Conservation (phyloP, 768 basidiomycete species). For the Suillus ampliporus region DNA sequence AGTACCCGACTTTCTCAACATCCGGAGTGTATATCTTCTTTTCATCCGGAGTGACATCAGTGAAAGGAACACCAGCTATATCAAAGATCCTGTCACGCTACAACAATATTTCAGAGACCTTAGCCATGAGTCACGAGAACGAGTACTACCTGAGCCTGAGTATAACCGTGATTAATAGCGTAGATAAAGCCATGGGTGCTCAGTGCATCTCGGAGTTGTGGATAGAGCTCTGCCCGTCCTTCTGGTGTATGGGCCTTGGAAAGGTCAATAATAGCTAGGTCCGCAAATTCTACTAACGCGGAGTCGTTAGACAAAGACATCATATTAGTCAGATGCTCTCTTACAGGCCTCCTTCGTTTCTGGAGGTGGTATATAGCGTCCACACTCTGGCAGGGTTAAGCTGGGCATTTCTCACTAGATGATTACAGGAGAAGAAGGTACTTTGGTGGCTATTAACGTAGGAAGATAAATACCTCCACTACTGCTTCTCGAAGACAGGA, state of each 20-base stretch:
- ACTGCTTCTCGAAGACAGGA: background rate
- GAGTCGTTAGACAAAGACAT: background rate
- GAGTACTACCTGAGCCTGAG: conserved; percentile 40
- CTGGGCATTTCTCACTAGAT: conserved; percentile 8
- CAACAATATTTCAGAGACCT: background rate
- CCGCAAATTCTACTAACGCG: conserved; percentile 41
- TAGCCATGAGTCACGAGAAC: background rate
- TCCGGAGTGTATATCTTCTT: conserved; percentile 42
- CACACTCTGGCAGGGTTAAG: conserved; percentile 35
- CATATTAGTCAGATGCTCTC: conserved; percentile 13
- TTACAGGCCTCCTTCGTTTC: conserved; percentile 36
- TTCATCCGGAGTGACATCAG: conserved; percentile 41
- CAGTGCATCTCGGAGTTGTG: conserved; percentile 39
- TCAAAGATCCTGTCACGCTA: conserved; percentile 49
- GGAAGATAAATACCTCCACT: background rate
- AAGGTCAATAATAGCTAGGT: conserved; percentile 41
- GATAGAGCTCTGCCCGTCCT: conserved; percentile 36
- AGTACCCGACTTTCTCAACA: conserved; percentile 50
- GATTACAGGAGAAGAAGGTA: no score
- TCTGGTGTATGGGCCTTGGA: conserved; percentile 37
- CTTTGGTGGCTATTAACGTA: background rate
- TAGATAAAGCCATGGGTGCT: conserved; percentile 50
- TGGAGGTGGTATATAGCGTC: conserved; percentile 38
- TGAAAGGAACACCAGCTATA: conserved; percentile 48
- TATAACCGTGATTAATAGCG: conserved; percentile 53